These are phyloP conservation scores for Diaporthe destruens DNA, from an alignment of 2,329 filamentous ascomycete species.

Conservation along the genomic window DNA sequence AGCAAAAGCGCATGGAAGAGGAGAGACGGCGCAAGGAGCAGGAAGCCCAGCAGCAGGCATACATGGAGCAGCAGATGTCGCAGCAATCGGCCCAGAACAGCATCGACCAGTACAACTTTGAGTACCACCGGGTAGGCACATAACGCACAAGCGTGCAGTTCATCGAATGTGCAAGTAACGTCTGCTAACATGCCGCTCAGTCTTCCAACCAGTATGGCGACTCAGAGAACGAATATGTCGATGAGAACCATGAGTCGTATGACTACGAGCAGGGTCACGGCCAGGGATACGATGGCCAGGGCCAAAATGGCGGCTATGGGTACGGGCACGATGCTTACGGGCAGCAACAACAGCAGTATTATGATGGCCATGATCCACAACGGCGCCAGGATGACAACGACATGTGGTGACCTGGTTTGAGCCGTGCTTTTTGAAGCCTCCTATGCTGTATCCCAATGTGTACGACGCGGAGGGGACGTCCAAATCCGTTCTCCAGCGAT, in stretches of 20 bases:
- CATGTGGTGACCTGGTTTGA: slow-evolving; percentile 45
- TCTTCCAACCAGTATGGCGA: slow-evolving; percentile 50
- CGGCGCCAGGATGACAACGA: slow-evolving; percentile 43
- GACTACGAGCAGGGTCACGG: slow-evolving; percentile 51
- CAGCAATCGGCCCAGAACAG: slow-evolving; percentile 47
- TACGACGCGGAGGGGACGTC: not conserved
- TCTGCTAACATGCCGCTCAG: slow-evolving; percentile 42
- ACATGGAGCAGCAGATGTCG: slow-evolving; percentile 57
- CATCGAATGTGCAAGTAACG: not conserved
- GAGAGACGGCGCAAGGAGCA: slow-evolving; percentile 64
- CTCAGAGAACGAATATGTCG: slow-evolving; percentile 49
- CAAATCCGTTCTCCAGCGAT: not conserved
- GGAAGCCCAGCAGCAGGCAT: slow-evolving; percentile 57
- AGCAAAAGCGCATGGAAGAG: slow-evolving; percentile 55
- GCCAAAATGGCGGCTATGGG: slow-evolving; percentile 45
- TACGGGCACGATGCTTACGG: slow-evolving; percentile 51
- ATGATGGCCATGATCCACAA: slow-evolving; percentile 42
- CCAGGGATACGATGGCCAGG: slow-evolving; percentile 40
- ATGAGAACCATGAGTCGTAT: slow-evolving; percentile 51
- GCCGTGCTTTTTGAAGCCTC: not conserved
- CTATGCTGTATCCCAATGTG: not conserved
- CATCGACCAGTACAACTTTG: slow-evolving; percentile 51
- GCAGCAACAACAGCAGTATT: slow-evolving; percentile 45
- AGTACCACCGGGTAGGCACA: slow-evolving; percentile 51
- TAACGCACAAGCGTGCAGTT: slow-evolving; percentile 30